Base-by-base conservation (phyloP, 441 rosid genomes). In the Lepidium campestre region DNA sequence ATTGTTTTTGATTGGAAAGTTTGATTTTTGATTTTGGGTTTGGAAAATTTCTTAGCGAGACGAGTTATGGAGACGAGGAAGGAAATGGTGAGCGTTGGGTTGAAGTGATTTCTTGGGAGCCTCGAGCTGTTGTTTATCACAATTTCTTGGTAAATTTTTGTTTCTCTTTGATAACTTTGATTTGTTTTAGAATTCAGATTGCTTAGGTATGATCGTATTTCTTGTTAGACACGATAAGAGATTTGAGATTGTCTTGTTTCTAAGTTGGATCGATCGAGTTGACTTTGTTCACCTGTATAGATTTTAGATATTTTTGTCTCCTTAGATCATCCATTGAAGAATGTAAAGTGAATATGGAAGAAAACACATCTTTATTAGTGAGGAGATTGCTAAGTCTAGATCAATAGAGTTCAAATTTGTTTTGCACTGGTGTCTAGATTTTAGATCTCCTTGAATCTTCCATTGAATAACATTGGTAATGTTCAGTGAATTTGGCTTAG, bases 81-180 rank as follows among this genome's bases (percentile, higher is more conserved):
- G 86, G 77, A 10, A 76, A 64, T 74, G 75, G 63, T 8, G 94
- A 86, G 59, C 88, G 75, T 68, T 88, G 95, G 97, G 93, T 78
- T 47, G 95, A 93, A 77, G 85, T 89, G 61, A 83, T 93, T 73
- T 93, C 96, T 0, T 93, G 97, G 98, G 96, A 90, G 82, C 97
- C 98, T 80, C 78, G 95, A 55, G 98, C 96, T 57, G 81, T 81
- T 71, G 62, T 93, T 52, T 87, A 83, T 67, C 98, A 87, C 61
- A 93, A 88, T 78, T 93, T 93, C 77, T 74, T 93, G 94, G 97
- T 93, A 32, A 78, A 0, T 53, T 68, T 0, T 0, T 46, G 6
- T 12, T 39, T 25, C 13, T 47, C n/a, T 56, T 17, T 52, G 49
- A 50, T 52, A 1, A 14, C 40, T 49, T 48, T 39, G 42, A 18